A percentile compares a stretch with the other conserved stretches of the same genome.
These are phyloP conservation scores for Leucoagaricus sp. DNA, from an alignment of 1,284 basidiomycete genomes.

Conservation along the genomic window DNA sequence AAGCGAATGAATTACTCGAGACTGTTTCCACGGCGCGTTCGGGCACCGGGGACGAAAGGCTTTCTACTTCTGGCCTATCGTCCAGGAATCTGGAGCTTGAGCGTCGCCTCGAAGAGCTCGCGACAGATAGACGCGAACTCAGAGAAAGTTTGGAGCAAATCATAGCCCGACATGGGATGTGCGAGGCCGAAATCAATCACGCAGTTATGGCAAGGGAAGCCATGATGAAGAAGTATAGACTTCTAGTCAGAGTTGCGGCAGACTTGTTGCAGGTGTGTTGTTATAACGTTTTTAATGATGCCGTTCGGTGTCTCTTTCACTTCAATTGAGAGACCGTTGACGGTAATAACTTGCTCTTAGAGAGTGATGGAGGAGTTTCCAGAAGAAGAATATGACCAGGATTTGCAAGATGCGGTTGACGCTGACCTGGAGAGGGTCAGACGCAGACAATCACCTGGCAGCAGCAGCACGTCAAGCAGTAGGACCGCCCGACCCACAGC, in stretches of 20 bases:
- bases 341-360: not conserved
- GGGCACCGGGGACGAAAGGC: not conserved
- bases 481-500: slow-evolving; percentile 6
- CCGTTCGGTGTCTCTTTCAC: not conserved
- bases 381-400: slow-evolving; percentile 2
- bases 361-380: slow-evolving; percentile 5
- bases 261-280: slow-evolving; percentile 36
- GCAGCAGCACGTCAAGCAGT: not conserved
- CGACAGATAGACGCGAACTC: slow-evolving; percentile 20
- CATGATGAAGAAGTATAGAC: slow-evolving; percentile 37
- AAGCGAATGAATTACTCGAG: not conserved
- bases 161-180: slow-evolving; percentile 23
- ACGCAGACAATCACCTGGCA: not conserved
- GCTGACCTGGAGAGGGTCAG: slow-evolving; percentile 5
- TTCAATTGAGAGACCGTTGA: not conserved
- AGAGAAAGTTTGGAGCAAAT: slow-evolving; percentile 30
- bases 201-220: slow-evolving; percentile 32
- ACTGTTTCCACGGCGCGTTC: not conserved
- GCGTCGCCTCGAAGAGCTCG: slow-evolving; percentile 20
- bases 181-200: slow-evolving; percentile 28
- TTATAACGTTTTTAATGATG: not conserved
- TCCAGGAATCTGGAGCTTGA: slow-evolving; percentile 23
- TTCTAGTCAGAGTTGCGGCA: slow-evolving; percentile 38
- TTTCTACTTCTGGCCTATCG: slow-evolving; percentile 24
- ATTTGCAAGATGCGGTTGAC: not conserved